Evolutionary conservation across 2,329 filamentous ascomycete species (phyloP), one percentile per base, ranked within the genome.

Genomic region (Aspergillus aculeatus): DNA sequence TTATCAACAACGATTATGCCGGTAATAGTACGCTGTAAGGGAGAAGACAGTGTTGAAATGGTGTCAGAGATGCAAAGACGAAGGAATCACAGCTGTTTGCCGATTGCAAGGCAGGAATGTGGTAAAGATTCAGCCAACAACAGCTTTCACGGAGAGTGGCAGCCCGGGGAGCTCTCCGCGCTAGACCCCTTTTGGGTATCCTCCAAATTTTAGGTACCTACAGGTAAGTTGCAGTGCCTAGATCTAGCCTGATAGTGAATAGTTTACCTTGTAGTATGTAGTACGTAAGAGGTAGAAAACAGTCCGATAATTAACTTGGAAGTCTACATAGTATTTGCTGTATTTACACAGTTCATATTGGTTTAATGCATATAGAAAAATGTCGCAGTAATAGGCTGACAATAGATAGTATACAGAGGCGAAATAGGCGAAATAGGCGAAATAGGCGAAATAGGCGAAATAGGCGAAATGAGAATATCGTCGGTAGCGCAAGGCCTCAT

Each of bases 121-220:
- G 47, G 48, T 55, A 52, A 57, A 60, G 50, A 21, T 55, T 60
- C 60, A 64, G 62, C 59, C 62, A 59, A 60, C 62, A 59, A 58
- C 61, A 66, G 58, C 65, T 66, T 66, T 62, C 57, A 56, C 62
- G 64, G 65, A 61, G 65, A n/a, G 38, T 63, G 66, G 66, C 58
- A 69, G 65, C 65, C 69, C 63, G 60, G 67, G 66, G 64, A 70
- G 69, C 66, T 70, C 59, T 63, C 60, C 48, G 62, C 72, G 69
- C 72, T 74, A 74, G 67, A 60, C 72, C 68, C 24, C 29, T 60
- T 73, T 63, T 14, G 69, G 72, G 31, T 68, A 65, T 47, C 38
- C 11, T 19, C 16, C 50, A 49, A 47, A 26, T 44, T 24, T 48
- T n/a, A n/a, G 51, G 12, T 4, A 16, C 14, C 32, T 35, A 29